Evolutionary conservation across 73 alveolate species (phyloP).

Genomic region (Paramecium tetraurelia): DNA sequence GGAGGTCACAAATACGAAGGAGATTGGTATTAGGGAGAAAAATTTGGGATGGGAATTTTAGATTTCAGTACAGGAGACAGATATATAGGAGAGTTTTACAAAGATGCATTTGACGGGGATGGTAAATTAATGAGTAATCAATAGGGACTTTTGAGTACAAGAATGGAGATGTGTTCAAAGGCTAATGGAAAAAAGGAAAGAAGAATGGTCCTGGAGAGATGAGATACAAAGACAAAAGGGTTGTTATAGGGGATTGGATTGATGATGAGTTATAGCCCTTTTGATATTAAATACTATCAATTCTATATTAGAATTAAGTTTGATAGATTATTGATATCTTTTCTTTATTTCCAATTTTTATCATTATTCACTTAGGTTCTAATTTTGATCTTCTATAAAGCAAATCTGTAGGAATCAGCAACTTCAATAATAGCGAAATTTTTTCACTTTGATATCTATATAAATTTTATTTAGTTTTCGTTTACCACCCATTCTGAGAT

Average conservation of each 20-base stretch:
- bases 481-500: no score
- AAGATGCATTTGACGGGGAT: slow-evolving; percentile 54
- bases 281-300: neutral
- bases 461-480: no score
- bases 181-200: slow-evolving; percentile 46
- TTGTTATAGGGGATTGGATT: slow-evolving; percentile 61
- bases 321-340: neutral
- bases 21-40: slow-evolving; percentile 57
- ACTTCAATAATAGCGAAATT: no score
- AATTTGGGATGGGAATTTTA: slow-evolving; percentile 49
- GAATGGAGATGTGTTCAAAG: slow-evolving; percentile 55
- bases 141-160: slow-evolving; percentile 26
- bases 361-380: neutral
- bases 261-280: slow-evolving; percentile 57
- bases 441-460: no score
- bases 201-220: slow-evolving; percentile 48
- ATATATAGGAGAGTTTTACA: slow-evolving; percentile 42
- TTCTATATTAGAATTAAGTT: neutral
- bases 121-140: neutral
- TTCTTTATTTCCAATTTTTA: neutral
- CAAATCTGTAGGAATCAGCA: neutral
- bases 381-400: neutral
- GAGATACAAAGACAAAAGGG: slow-evolving; percentile 41
- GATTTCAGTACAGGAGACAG: slow-evolving; percentile 55
- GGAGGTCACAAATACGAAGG: slow-evolving; percentile 65